A percentile compares a stretch with the other conserved stretches of the same genome.
These are phyloP conservation scores for Eragrostis nindensis DNA, from an alignment of 176 grass and related monocot species.

Conservation along the genomic window DNA sequence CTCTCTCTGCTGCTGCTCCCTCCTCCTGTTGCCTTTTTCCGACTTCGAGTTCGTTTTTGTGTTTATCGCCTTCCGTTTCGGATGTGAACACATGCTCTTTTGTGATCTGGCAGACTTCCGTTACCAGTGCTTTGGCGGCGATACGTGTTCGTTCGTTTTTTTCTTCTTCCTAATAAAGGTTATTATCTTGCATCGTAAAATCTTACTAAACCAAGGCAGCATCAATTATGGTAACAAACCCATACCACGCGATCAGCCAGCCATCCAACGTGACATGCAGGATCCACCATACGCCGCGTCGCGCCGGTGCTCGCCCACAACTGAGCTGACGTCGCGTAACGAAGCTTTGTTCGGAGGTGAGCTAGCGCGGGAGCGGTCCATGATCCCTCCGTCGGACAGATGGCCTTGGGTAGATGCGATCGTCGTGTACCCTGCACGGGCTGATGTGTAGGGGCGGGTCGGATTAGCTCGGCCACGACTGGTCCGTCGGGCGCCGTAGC, in stretches of 20 bases:
- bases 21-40: not conserved
- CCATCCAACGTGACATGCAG: no score
- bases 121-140: not conserved
- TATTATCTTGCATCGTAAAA: not conserved
- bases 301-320: not conserved
- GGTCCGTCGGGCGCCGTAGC: not conserved
- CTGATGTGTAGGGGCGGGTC: no score
- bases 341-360: no score
- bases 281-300: not conserved
- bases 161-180: not conserved
- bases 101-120: not conserved
- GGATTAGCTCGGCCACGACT: no score
- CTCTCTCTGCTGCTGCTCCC: not conserved
- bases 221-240: not conserved
- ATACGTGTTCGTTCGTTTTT: not conserved
- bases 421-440: not conserved
- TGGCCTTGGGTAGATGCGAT: conserved; percentile 12
- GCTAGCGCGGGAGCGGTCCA: not conserved
- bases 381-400: not conserved
- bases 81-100: not conserved
- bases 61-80: not conserved
- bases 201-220: not conserved
- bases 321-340: no score
- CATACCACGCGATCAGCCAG: no score
- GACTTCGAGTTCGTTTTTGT: not conserved